These are phyloP conservation scores for Naumovozyma castellii DNA, from an alignment of 805 yeast genomes.

Conservation along the genomic window DNA sequence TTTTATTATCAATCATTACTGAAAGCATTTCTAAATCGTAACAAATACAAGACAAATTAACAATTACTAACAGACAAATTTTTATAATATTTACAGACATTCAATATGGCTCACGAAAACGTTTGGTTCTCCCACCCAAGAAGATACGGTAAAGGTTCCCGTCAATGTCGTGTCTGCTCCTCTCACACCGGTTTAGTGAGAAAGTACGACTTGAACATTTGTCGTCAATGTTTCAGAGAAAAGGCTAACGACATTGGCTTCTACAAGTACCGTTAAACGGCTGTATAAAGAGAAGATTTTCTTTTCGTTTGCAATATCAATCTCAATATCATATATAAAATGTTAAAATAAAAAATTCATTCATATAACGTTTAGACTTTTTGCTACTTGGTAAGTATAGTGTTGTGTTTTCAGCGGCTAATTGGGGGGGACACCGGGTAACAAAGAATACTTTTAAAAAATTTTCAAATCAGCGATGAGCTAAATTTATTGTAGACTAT, in stretches of 20 bases:
- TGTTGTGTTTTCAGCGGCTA: no score
- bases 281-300: background rate
- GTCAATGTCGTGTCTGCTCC: conserved; percentile 98
- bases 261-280: conserved; percentile 88
- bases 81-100: no score
- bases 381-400: no score
- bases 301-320: no score
- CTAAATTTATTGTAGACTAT: no score
- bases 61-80: background rate
- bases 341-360: no score
- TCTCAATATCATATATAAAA: background rate
- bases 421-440: no score
- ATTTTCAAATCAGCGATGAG: no score
- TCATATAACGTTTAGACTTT: no score
- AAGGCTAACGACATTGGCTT: conserved; percentile 97
- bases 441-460: no score
- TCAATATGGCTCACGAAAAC: conserved; percentile 98
- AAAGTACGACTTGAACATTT: conserved; percentile 98
- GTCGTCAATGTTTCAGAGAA: conserved; percentile 99
- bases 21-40: no score
- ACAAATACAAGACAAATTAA: background rate
- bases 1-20: no score
- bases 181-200: conserved; percentile 99
- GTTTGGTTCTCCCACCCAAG: conserved; percentile 99
- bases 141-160: conserved; percentile 99